Evolutionary conservation across 164 flowering plant species (phyloP).

Genomic region (Dillenia suffruticosa): DNA sequence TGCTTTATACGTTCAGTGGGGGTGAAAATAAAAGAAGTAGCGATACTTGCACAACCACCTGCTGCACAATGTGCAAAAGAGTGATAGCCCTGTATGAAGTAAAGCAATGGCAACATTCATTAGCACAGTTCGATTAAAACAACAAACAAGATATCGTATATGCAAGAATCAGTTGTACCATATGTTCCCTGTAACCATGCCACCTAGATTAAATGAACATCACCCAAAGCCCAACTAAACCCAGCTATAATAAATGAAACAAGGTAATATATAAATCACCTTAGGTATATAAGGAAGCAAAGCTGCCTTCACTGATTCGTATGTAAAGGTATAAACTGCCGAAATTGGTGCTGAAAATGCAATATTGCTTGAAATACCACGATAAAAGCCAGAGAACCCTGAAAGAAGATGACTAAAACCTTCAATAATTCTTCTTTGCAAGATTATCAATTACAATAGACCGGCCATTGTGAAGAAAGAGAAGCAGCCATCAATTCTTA

Average conservation of each 20-base stretch:
- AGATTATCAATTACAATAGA: no score
- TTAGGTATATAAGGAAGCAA: conserved; percentile 79
- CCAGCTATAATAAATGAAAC: not conserved
- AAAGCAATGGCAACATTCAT: not conserved
- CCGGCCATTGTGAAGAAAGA: not conserved
- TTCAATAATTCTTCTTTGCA: not conserved
- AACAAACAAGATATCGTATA: not conserved
- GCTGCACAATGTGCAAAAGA: conserved; percentile 83
- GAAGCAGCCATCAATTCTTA: no score
- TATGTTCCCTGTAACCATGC: no score
- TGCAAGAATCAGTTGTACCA: no score
- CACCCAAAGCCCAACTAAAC: not conserved
- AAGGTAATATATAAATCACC: conserved; percentile 32
- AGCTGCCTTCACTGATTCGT: conserved; percentile 85
- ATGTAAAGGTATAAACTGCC: conserved; percentile 88
- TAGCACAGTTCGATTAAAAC: not conserved
- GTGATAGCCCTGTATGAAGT: conserved; percentile 58
- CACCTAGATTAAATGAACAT: no score
- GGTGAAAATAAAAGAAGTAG: conserved; percentile 94
- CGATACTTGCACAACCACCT: conserved; percentile 97
- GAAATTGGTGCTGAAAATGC: conserved; percentile 95
- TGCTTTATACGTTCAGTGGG: conserved; percentile 98
- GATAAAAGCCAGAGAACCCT: conserved; percentile 87
- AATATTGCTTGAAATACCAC: conserved; percentile 90
- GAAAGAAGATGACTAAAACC: conserved; percentile 14